Evolutionary conservation across 805 yeast species (phyloP), one percentile per base, ranked within the genome.

Genomic region (Lachancea quebecensis): DNA sequence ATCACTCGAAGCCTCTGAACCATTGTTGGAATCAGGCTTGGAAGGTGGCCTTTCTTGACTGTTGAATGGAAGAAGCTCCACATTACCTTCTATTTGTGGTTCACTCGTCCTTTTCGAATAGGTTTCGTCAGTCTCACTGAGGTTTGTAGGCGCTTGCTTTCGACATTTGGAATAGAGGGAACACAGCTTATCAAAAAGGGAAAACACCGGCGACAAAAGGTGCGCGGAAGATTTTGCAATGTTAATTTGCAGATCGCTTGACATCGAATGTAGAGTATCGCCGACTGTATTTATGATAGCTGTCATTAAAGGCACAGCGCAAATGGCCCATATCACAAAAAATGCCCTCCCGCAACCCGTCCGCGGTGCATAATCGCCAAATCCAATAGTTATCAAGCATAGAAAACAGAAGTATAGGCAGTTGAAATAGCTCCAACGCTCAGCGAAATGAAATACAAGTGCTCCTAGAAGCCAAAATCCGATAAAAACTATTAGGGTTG

Each of bases 241-340:
- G 17, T 45, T 45, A 7, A 49, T 18, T 35, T 61, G 64, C 9
- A 59, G 39, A 10, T 52, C 36, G 14, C 47, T 50, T 5, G 65
- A 54, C 18, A 59, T 35, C 8, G 49, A 56, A 45, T 47, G 56
- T 35, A 62, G 39, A 2, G 56, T 31, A 58, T 85, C 95, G 50
- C 91, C 86, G 39, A 82, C 67, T 42, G 78, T 79, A 1, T 90
- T 81, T 34, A 87, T 78, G 45, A 87, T 70, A 14, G 82, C 81
- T 2, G 95, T 85, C 95, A 88, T 87, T 42, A 87, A 69, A 1
- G 96, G 96, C 17, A 89, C 82, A 0, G 96, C 95, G 6, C 79
- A 68, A 16, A 89, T 59, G 0, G 89, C 83, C 96, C 96, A 89
- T 9, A 79, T 64, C 7, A 85, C 78, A 55, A 88, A 88, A 52